Conservation (phyloP, 306 rosid species). For the Morella rubra region DNA sequence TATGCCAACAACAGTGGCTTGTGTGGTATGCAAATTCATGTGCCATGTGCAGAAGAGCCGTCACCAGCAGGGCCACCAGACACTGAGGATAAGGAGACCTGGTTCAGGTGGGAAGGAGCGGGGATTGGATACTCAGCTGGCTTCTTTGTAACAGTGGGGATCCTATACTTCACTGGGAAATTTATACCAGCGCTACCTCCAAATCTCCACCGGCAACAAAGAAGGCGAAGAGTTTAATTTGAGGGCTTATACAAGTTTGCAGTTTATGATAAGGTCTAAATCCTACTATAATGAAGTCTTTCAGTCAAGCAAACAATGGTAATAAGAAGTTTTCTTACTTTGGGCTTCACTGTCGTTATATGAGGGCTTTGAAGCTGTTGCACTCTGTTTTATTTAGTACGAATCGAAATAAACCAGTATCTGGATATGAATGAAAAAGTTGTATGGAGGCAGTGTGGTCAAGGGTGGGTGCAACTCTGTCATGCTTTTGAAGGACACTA, state of each 20-base stretch:
- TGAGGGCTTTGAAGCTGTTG: too few species aligned
- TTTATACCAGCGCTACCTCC: neutral
- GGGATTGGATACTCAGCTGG: constrained; percentile 25
- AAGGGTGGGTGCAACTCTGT: too few species aligned
- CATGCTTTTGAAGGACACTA: too few species aligned
- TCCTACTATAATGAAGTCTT: neutral
- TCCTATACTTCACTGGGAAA: neutral
- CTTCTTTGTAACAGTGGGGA: constrained; percentile 14
- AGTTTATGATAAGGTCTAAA: neutral
- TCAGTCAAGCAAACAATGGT: neutral
- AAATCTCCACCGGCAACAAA: neutral
- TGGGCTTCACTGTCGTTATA: too few species aligned
- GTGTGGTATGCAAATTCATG: constrained; percentile 28
- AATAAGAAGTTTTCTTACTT: too few species aligned
- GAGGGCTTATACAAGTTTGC: neutral
- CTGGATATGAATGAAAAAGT: too few species aligned
- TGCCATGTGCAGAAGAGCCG: constrained; percentile 14
- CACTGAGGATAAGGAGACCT: constrained; percentile 6
- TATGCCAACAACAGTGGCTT: constrained; percentile 32
- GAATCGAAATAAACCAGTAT: too few species aligned
- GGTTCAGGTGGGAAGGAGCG: constrained; percentile 26
- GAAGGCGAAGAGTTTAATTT: constrained; percentile 8
- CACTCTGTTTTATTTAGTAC: too few species aligned
- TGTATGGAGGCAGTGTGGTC: too few species aligned
- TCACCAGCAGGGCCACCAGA: neutral